Base-by-base conservation (phyloP, 495 filamentous ascomycete species). In the Parathielavia appendiculata region DNA sequence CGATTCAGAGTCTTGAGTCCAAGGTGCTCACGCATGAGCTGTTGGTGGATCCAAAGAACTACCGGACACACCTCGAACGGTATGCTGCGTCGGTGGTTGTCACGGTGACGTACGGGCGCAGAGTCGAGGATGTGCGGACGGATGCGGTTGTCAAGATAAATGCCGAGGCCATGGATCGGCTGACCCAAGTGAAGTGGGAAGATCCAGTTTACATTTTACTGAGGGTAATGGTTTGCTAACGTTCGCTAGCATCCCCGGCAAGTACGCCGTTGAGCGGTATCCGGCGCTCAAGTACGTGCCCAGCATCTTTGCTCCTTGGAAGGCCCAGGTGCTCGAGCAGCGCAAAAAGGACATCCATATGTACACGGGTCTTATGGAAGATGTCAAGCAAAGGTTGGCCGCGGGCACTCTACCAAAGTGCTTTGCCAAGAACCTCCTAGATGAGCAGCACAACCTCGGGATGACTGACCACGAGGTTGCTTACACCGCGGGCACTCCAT, bases 1-100 rank as follows among this genome's bases (percentile, higher is more conserved):
- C 70, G 10, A 77, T 83, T 40, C 82, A 85, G 62, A 77, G 77
- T 57, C 72, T 81, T n/a, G 77, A 79, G 60, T 74, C 72, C 26
- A 75, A 70, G 53, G 69, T 77, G 13, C 57, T 84, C 12, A 71
- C 78, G 59, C 72, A 68, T 20, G 78, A 83, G 36, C 68, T 83
- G 5, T 58, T 76, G 12, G 62, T 54, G 0, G 66, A 56, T 4
- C 75, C 76, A 4, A 58, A 54, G 22, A 56, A 53, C 0, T 75
- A 69, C 38, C 64, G 71, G 20, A 68, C 57, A 10, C 71, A 74
- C 48, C 63, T 73, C 19, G 80, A 83, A 63, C 73, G 82, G 32
- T 85, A 82, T 62, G 80, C 82, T 2, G 77, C 79, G 8, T 80
- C 78, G 35, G 77, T 85, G 23, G 80, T 84, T 35, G 78, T 83